Conservation (phyloP, 768 basidiomycete species). For the Boletus sensibilis region DNA sequence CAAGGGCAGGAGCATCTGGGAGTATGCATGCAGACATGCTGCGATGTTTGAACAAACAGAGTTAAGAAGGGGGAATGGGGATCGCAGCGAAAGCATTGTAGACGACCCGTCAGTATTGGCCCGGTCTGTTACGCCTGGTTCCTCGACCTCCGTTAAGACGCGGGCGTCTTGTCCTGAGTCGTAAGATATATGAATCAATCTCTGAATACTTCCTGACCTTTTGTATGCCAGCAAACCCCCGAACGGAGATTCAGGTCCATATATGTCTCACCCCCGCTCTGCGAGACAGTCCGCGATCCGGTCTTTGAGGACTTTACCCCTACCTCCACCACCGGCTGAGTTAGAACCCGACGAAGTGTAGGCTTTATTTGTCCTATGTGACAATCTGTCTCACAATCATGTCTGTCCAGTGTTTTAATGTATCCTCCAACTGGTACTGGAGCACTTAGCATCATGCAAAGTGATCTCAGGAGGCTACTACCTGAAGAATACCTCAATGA, state of each 20-base stretch:
- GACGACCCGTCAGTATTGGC: neutral
- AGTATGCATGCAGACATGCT: neutral
- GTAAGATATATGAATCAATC: slow-evolving; percentile 14
- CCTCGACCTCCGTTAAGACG: slow-evolving; percentile 17
- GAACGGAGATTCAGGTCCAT: slow-evolving; percentile 7
- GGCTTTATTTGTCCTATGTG: slow-evolving; percentile 14
- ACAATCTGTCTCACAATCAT: slow-evolving; percentile 3
- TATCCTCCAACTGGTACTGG: slow-evolving; percentile 72
- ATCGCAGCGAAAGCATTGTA: neutral
- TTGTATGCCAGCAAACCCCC: slow-evolving; percentile 9
- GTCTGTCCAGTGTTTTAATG: slow-evolving; percentile 57
- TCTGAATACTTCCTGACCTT: neutral
- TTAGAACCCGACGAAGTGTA: slow-evolving; percentile 67
- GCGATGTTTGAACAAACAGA: slow-evolving; percentile 18
- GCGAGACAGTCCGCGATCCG: slow-evolving; percentile 34
- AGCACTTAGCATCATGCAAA: slow-evolving; percentile 77
- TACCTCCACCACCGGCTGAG: slow-evolving; percentile 33
- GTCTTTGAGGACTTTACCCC: slow-evolving; percentile 11
- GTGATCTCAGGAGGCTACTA: slow-evolving; percentile 70
- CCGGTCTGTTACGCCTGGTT: slow-evolving; percentile 20
- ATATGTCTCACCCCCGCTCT: slow-evolving; percentile 34
- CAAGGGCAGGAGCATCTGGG: slow-evolving; percentile 19
- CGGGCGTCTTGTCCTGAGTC: slow-evolving; percentile 5
- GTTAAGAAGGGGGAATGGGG: slow-evolving; percentile 2
- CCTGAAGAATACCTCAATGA: slow-evolving; percentile 92